Conservation (phyloP, 2,329 filamentous ascomycete species). For the Cadophora malorum region DNA sequence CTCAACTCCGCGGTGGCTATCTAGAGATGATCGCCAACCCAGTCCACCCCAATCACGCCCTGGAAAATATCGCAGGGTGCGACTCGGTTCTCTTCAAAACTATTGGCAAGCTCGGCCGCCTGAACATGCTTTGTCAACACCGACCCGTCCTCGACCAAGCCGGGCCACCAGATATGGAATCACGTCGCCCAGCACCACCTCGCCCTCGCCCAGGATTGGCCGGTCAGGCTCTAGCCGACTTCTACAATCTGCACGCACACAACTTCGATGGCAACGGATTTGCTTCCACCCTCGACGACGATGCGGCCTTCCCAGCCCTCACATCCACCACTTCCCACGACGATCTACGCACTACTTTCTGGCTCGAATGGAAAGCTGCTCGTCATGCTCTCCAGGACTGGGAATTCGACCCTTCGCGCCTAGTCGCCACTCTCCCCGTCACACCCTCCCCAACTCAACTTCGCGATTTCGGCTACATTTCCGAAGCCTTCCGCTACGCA, state of each 20-base stretch:
- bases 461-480: conserved; percentile 79
- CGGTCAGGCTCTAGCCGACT: conserved; percentile 52
- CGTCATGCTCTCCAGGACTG: conserved; percentile 79
- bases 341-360: conserved; percentile 72
- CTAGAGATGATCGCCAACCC: conserved; percentile 68
- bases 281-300: conserved; percentile 59
- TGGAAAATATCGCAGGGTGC: conserved; percentile 87
- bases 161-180: conserved; percentile 39
- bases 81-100: conserved; percentile 87
- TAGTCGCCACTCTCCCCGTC: conserved; percentile 58
- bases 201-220: conserved; percentile 48
- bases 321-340: conserved; percentile 54
- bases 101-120: conserved; percentile 79
- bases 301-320: conserved; percentile 53
- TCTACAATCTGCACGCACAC: conserved; percentile 59
- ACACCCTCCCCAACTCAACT: conserved; percentile 65
- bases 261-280: conserved; percentile 74
- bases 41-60: conserved; percentile 61
- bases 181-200: conserved; percentile 41
- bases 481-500: conserved; percentile 88
- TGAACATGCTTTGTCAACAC: conserved; percentile 83
- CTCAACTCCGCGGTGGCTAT: conserved; percentile 71
- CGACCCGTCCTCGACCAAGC: conserved; percentile 60
- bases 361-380: conserved; percentile 85
- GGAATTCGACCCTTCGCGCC: conserved; percentile 69